Base-by-base conservation (phyloP, 2,329 filamentous ascomycete genomes). In the Epichloe uncinata region DNA sequence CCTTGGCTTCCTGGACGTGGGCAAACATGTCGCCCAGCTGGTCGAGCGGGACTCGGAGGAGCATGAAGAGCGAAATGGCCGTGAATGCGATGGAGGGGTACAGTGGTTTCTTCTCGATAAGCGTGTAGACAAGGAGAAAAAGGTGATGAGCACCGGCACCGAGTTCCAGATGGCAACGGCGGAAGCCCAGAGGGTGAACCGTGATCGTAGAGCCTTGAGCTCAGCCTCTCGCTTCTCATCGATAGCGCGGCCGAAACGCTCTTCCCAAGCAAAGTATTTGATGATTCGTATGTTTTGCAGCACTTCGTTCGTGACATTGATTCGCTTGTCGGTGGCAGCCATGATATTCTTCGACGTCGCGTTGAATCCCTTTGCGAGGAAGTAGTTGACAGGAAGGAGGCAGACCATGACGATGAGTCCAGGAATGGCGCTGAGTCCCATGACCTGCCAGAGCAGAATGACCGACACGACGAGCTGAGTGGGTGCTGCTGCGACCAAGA, bases 191-290 rank as follows among this genome's bases (percentile, higher is more conserved):
- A 97, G 73, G 55, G 95, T 81, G 68, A 95, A 98, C 53, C 91
- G 81, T 38, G 78, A 79, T 51, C 89, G 83, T 49, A 98, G 68
- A 34, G 87, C 81, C 58, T 78, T 81, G 47, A 98, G 74, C 65
- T 98, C 93, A 3, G 73, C 73, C 42, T 75, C 74, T 54, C 93
- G 82, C 70, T 95, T 96, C 64, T 96, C 91, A 53, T 94, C 85
- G 35, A 98, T 88, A 50, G 87, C 81, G 20, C 80, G 78, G 51
- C 86, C 80, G 63, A 96, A 98, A 2, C 91, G 85, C 58, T 89
- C 82, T 66, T 98, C 93, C 93, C 93, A 98, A 0, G 93, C 91
- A 64, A 98, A 98, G 67, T 93, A 98, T 64, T 98, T 98, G 78
- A 98, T 97, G 64, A 98, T 96, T 47, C 93, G 82, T 56, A 98